Evolutionary conservation across 306 rosid genomes (phyloP).

Genomic region (Gillenia trifoliata): DNA sequence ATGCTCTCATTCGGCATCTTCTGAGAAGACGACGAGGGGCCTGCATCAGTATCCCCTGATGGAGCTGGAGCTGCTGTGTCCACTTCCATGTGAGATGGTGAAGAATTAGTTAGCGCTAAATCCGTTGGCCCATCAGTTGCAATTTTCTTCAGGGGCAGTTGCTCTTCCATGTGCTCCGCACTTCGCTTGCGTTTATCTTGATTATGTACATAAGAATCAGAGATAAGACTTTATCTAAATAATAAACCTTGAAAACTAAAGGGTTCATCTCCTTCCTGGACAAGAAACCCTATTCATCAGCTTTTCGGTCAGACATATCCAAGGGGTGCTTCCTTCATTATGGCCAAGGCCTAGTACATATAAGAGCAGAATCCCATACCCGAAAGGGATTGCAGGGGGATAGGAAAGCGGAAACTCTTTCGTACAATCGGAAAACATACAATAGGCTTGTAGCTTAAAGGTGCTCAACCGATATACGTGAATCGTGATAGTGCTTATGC

Average conservation of each 20-base stretch:
- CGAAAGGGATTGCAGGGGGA: background rate
- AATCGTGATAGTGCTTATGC: background rate
- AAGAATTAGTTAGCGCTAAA: slow-evolving; percentile 2
- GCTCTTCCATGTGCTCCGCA: slow-evolving; percentile 20
- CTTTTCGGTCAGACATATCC: background rate
- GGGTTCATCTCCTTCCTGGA: background rate
- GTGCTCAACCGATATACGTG: background rate
- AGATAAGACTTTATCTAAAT: background rate
- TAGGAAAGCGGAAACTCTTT: background rate
- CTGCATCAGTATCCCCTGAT: slow-evolving; percentile 12
- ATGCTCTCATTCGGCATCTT: slow-evolving; percentile 5
- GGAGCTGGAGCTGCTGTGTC: slow-evolving; percentile 10
- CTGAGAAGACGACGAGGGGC: slow-evolving; percentile 19
- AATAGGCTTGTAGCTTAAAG: background rate
- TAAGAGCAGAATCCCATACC: background rate
- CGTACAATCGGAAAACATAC: background rate
- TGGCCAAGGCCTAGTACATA: background rate
- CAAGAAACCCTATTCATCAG: background rate
- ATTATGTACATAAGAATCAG: background rate
- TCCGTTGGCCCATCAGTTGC: slow-evolving; percentile 27
- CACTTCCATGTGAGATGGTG: slow-evolving; percentile 23
- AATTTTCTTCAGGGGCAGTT: slow-evolving; percentile 31
- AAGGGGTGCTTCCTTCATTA: background rate
- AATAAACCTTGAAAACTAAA: background rate
- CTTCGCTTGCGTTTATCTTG: slow-evolving; percentile 33